phyloP scores from a whole-genome alignment of 2,329 filamentous ascomycete genomes.

The Tolypocladium ophioglossoides region DNA sequence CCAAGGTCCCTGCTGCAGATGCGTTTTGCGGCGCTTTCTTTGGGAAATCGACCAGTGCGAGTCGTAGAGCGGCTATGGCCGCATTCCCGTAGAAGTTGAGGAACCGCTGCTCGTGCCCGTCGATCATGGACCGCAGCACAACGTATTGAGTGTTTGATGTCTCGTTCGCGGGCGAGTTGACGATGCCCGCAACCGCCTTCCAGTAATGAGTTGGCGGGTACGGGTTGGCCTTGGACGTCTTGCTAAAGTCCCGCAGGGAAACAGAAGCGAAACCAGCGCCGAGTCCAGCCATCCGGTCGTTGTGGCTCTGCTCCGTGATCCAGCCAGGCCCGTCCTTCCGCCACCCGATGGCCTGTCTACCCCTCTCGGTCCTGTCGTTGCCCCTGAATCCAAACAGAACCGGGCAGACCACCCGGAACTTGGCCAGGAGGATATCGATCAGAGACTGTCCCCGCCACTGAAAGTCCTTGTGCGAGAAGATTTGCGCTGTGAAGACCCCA shows the following conservation, averaged over 20 bases:
- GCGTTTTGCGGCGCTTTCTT: slow-evolving; percentile 35
- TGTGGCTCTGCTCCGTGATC: slow-evolving; percentile 61
- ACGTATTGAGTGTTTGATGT: slow-evolving; percentile 65
- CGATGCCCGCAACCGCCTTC: slow-evolving; percentile 62
- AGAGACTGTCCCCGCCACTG: slow-evolving; percentile 57
- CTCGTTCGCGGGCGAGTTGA: slow-evolving; percentile 59
- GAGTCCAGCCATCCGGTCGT: slow-evolving; percentile 73
- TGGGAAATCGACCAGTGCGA: slow-evolving; percentile 67
- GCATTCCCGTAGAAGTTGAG: slow-evolving; percentile 71
- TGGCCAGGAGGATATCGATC: slow-evolving; percentile 76
- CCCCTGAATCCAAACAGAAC: slow-evolving; percentile 78
- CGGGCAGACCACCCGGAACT: slow-evolving; percentile 71
- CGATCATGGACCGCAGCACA: slow-evolving; percentile 61
- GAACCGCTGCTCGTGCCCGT: slow-evolving; percentile 64
- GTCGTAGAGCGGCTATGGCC: slow-evolving; percentile 58
- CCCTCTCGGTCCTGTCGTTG: slow-evolving; percentile 59
- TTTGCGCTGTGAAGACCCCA: slow-evolving; percentile 63
- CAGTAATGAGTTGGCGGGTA: slow-evolving; percentile 77
- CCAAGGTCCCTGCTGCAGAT: slow-evolving; percentile 38
- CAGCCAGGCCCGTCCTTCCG: slow-evolving; percentile 48
- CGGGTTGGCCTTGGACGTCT: slow-evolving; percentile 56
- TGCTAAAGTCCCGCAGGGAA: slow-evolving; percentile 71
- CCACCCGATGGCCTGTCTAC: slow-evolving; percentile 65
- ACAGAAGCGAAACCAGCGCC: slow-evolving; percentile 78
- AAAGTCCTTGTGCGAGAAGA: slow-evolving; percentile 62